Base-by-base conservation (phyloP, 2,329 filamentous ascomycete genomes). In the Monosporascus sp. region DNA sequence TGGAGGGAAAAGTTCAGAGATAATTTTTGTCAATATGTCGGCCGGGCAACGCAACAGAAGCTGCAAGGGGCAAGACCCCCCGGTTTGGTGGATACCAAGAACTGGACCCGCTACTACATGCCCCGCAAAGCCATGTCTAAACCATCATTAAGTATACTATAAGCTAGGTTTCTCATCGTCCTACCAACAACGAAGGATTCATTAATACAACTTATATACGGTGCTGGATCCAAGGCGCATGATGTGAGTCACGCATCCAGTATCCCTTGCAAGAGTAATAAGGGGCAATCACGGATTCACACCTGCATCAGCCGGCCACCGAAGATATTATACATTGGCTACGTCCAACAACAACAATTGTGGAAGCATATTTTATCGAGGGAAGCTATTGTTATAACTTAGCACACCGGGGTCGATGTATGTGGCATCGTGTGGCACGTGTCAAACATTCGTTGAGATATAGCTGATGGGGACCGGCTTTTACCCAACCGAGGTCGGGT, bases 151-250 rank as follows among this genome's bases (percentile, higher is more conserved):
- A 44, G 41, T 15, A 31, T 11, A n/a, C 22, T 41, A 51, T 43
- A 35, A n/a, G 35, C 58, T 53, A 59, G 61, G 53, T 53, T 24
- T 38, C 7, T 35, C 24, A 57, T 58, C 45, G 54, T 57, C 55
- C 57, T 60, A 53, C 55, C 57, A 61, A 64, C 58, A 56, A 49
- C 55, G 51, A 60, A 60, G 49, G 59, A 61, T 60, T 58, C 6
- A 15, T 14, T 18, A 43, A 28, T 24, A 14, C 14, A 22, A 26
- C 43, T 2, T 46, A 7, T 26, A 28, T n/a, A 6, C 5, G 11
- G 17, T n/a, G 17, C 22, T 28, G 14, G 26, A 11, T 8, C 43
- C 11, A n/a, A 8, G 43, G 43, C 18, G 11, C 22, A 20, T 45
- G 24, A n/a, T 46, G 43, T 18, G 43, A 46, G 43, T 46, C 43